Evolutionary conservation across 2,329 filamentous ascomycete species (phyloP).

Genomic region (Dactylonectria macrodidyma): DNA sequence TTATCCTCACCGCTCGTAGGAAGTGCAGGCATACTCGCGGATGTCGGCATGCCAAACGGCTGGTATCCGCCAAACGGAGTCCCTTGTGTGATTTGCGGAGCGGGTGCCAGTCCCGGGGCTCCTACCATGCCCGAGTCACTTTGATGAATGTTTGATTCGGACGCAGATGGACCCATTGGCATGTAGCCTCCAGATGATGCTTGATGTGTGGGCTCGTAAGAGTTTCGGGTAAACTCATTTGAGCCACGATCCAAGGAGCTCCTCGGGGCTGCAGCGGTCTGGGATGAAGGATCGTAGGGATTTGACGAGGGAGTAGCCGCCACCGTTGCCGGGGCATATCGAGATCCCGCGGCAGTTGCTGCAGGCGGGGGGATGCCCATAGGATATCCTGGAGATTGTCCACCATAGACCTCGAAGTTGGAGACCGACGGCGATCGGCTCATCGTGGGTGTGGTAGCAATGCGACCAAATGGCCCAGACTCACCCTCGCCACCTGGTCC

Average conservation of each 20-base stretch:
- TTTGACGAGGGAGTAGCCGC: constrained; percentile 41
- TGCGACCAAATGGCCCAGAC: constrained; percentile 84
- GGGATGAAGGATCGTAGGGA: constrained; percentile 59
- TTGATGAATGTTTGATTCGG: constrained; percentile 24
- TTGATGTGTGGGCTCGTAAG: constrained; percentile 56
- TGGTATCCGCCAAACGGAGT: constrained; percentile 44
- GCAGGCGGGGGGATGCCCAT: constrained; percentile 51
- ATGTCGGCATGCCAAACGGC: constrained; percentile 48
- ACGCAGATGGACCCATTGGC: constrained; percentile 32
- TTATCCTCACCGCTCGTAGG: constrained; percentile 26
- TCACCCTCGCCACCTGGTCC: constrained; percentile 73
- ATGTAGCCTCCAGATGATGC: constrained; percentile 39
- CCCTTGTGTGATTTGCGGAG: constrained; percentile 46
- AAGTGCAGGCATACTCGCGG: constrained; percentile 40
- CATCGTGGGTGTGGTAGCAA: constrained; percentile 81
- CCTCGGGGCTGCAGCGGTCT: constrained; percentile 61
- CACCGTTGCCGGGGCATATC: constrained; percentile 52
- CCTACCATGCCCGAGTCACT: constrained; percentile 20
- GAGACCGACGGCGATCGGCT: constrained; percentile 80
- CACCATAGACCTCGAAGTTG: constrained; percentile 82
- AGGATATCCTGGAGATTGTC: constrained; percentile 54
- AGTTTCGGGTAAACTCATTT: constrained; percentile 49
- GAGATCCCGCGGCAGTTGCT: constrained; percentile 55
- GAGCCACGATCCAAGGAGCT: constrained; percentile 49
- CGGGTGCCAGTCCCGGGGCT: constrained; percentile 40